phyloP scores from a whole-genome alignment of 108 stramenopile species.

The Epithemia pelagica region DNA sequence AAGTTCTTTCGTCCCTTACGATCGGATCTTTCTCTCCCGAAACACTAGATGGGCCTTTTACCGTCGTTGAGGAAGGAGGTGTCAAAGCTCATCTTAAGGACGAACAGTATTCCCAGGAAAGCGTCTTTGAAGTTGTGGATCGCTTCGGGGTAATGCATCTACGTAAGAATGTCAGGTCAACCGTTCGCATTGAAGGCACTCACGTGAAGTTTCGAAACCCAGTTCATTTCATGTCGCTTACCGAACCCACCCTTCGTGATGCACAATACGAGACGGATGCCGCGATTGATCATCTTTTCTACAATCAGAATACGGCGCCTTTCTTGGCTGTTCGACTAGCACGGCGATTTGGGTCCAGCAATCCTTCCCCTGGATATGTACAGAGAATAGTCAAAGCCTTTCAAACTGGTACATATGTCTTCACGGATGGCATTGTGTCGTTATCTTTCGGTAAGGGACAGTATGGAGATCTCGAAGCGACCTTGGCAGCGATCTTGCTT shows the following conservation, averaged over 20 bases:
- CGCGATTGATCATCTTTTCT: slow-evolving; percentile 54
- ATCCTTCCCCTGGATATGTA: slow-evolving; percentile 59
- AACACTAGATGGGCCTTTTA: neutral
- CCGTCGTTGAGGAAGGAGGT: slow-evolving; percentile 1
- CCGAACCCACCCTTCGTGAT: slow-evolving; percentile 19
- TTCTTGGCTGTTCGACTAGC: slow-evolving; percentile 52
- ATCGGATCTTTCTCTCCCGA: slow-evolving; percentile 24
- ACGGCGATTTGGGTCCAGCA: slow-evolving; percentile 56
- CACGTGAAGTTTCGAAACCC: slow-evolving; percentile 28
- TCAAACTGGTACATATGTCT: slow-evolving; percentile 33
- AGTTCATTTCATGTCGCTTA: slow-evolving; percentile 20
- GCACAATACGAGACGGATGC: slow-evolving; percentile 48
- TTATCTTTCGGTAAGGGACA: slow-evolving; percentile 35
- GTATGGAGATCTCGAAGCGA: slow-evolving; percentile 59
- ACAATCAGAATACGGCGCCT: slow-evolving; percentile 40
- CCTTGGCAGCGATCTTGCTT: slow-evolving; percentile 46
- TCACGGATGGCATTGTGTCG: neutral
- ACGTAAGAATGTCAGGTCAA: slow-evolving; percentile 21
- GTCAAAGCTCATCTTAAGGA: slow-evolving; percentile 8
- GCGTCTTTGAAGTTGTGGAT: slow-evolving; percentile 27
- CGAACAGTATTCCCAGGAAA: slow-evolving; percentile 3
- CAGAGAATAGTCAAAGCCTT: slow-evolving; percentile 45
- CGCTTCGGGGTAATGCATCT: slow-evolving; percentile 12
- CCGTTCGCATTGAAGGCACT: neutral
- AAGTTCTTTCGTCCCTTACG: slow-evolving; percentile 24